Evolutionary conservation across 2,329 filamentous ascomycete species (phyloP).

Genomic region (Coleophoma crateriformis): DNA sequence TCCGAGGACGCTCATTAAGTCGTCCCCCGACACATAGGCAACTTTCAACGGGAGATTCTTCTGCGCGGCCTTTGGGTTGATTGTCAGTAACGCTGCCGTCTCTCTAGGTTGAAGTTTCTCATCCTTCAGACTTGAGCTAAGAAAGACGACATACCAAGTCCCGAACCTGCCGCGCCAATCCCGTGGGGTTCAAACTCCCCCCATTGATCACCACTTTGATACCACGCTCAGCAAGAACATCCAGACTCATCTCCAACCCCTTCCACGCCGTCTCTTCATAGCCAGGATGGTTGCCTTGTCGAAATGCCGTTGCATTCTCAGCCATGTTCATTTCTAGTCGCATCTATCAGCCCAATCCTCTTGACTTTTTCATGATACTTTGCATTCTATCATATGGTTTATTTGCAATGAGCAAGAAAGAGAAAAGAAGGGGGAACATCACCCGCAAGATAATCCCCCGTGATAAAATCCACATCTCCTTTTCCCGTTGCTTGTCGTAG

Average conservation of each 20-base stretch:
- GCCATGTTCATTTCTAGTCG: slow-evolving; percentile 36
- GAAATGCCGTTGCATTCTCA: slow-evolving; percentile 35
- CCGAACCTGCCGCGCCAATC: slow-evolving; percentile 39
- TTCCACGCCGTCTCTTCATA: slow-evolving; percentile 43
- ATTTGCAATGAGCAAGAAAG: not conserved
- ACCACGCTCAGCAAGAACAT: slow-evolving; percentile 36
- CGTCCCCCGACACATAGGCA: slow-evolving; percentile 38
- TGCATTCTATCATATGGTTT: no score
- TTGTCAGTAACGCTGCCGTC: slow-evolving; percentile 30
- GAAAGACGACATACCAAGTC: slow-evolving; percentile 25
- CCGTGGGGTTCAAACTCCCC: slow-evolving; percentile 45
- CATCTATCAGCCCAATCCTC: slow-evolving; percentile 10
- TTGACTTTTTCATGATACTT: not conserved
- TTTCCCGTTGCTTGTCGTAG: slow-evolving; percentile 6
- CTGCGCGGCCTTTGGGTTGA: slow-evolving; percentile 28
- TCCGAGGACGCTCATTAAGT: slow-evolving; percentile 34
- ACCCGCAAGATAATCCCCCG: slow-evolving; percentile 46
- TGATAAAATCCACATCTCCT: slow-evolving; percentile 41
- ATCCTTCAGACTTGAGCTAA: no score
- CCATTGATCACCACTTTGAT: slow-evolving; percentile 48
- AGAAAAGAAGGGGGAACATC: slow-evolving; percentile 2
- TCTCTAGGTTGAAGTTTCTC: slow-evolving; percentile 29
- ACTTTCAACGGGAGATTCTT: slow-evolving; percentile 38
- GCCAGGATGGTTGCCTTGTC: slow-evolving; percentile 22
- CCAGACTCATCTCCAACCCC: slow-evolving; percentile 19